Conservation (phyloP, 2,329 filamentous ascomycete species). For the Fusarium sp. region DNA sequence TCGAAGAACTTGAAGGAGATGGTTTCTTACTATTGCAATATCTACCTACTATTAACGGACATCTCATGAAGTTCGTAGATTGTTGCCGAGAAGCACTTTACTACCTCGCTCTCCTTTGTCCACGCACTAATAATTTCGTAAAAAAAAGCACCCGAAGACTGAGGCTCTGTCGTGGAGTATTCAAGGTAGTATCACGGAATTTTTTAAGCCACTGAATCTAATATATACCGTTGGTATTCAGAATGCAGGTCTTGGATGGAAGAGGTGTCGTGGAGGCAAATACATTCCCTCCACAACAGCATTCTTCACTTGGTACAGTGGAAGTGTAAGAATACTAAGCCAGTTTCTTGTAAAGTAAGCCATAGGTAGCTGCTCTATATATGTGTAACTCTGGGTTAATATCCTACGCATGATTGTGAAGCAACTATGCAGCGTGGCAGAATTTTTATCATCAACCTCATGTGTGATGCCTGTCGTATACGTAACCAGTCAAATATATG, state of each 20-base stretch:
- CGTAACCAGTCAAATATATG: too few species aligned
- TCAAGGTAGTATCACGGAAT: neutral
- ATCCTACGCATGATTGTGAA: neutral
- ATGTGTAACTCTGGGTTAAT: neutral
- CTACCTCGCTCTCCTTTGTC: neutral
- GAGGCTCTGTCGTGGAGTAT: neutral
- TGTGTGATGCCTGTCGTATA: too few species aligned
- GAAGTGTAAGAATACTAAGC: neutral
- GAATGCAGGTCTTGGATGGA: conserved; percentile 29
- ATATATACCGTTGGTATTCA: conserved; percentile 27
- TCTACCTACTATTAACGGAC: neutral
- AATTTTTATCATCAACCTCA: conserved; percentile 3
- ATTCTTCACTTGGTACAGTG: conserved; percentile 10
- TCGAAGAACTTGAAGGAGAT: too few species aligned
- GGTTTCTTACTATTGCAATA: neutral
- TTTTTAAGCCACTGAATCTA: conserved; percentile 22
- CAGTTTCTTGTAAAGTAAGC: neutral
- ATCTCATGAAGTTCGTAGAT: neutral
- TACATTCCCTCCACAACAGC: conserved; percentile 8
- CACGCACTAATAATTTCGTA: neutral
- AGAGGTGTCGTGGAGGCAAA: conserved; percentile 25
- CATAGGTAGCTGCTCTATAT: neutral
- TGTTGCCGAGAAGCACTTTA: neutral
- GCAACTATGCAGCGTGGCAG: conserved; percentile 10
- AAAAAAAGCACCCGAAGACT: neutral